Percentiles rank a stretch among this genome's conserved stretches.
These are phyloP conservation scores for Thielaviopsis euricoi DNA, from an alignment of 2,329 filamentous ascomycete species.

Conservation along the genomic window DNA sequence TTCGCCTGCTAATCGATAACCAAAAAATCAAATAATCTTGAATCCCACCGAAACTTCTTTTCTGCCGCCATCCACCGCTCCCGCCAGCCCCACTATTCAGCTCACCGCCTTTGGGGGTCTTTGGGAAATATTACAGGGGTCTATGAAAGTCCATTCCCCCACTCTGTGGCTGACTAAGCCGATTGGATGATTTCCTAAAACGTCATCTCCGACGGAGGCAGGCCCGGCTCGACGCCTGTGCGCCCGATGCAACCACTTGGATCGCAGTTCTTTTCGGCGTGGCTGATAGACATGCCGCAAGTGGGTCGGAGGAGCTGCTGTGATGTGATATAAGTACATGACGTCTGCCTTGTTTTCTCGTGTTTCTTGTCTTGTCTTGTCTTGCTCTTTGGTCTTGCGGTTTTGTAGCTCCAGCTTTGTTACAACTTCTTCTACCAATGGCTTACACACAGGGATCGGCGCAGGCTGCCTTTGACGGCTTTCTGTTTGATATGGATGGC, in stretches of 20 bases:
- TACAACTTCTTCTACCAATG: conserved; percentile 6
- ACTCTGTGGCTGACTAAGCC: neutral
- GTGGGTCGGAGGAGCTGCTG: too few relatives aligned
- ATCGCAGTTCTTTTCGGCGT: neutral
- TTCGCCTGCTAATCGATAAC: neutral
- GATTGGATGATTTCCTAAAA: neutral
- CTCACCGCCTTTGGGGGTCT: conserved; percentile 6
- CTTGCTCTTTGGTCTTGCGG: neutral
- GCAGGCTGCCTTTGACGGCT: conserved; percentile 33
- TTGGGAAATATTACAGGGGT: neutral
- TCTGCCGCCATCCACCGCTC: conserved; percentile 12
- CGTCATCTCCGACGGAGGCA: neutral
- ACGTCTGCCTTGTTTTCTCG: neutral
- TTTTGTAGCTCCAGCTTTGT: neutral
- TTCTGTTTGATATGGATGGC: conserved; percentile 64
- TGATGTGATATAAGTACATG: neutral
- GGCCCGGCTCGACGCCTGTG: neutral
- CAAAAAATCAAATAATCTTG: conserved; percentile 3
- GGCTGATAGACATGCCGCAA: too few relatives aligned
- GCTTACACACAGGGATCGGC: conserved; percentile 27
- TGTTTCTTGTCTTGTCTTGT: too few relatives aligned
- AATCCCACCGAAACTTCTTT: conserved; percentile 11
- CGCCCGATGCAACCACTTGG: neutral
- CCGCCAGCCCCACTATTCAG: neutral
- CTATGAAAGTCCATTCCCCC: neutral